phyloP scores from a whole-genome alignment of 768 basidiomycete species.

The Xerocomellus dryophilus region DNA sequence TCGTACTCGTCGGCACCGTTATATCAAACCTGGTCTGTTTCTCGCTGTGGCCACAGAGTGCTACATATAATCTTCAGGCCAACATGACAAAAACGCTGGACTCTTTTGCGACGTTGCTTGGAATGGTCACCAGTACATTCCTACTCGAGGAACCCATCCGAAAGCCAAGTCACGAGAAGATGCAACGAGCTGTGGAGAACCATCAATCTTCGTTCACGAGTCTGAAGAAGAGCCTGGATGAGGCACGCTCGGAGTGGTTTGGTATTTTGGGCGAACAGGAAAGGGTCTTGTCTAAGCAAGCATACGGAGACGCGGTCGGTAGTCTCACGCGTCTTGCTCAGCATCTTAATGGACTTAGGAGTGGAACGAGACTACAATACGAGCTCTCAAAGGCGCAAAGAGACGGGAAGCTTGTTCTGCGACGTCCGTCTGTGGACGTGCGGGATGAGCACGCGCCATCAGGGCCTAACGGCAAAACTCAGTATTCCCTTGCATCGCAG shows the following conservation, averaged over 20 bases:
- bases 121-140: slow-evolving; percentile 80
- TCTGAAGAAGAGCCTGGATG: slow-evolving; percentile 79
- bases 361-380: slow-evolving; percentile 80
- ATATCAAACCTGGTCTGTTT: slow-evolving; percentile 87
- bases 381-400: slow-evolving; percentile 66
- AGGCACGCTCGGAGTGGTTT: slow-evolving; percentile 86
- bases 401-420: slow-evolving; percentile 42
- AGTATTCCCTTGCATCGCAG: slow-evolving; percentile 36
- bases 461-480: slow-evolving; percentile 19
- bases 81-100: slow-evolving; percentile 85
- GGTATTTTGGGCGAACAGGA: slow-evolving; percentile 25
- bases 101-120: slow-evolving; percentile 84
- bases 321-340: slow-evolving; percentile 89
- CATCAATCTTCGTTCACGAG: slow-evolving; percentile 90
- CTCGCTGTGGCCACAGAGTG: slow-evolving; percentile 79
- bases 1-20: slow-evolving; percentile 70
- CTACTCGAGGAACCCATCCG: slow-evolving; percentile 69
- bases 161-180: slow-evolving; percentile 54
- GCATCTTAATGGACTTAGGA: slow-evolving; percentile 85
- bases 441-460: slow-evolving; percentile 18
- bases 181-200: slow-evolving; percentile 76
- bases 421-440: slow-evolving; percentile 9
- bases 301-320: slow-evolving; percentile 85
- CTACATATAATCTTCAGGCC: slow-evolving; percentile 74
- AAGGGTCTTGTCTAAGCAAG: slow-evolving; percentile 38